A percentile compares a stretch with the other conserved stretches of the same genome.
phyloP scores from a whole-genome alignment of 208 protist species.

The Acanthamoeba quina region DNA sequence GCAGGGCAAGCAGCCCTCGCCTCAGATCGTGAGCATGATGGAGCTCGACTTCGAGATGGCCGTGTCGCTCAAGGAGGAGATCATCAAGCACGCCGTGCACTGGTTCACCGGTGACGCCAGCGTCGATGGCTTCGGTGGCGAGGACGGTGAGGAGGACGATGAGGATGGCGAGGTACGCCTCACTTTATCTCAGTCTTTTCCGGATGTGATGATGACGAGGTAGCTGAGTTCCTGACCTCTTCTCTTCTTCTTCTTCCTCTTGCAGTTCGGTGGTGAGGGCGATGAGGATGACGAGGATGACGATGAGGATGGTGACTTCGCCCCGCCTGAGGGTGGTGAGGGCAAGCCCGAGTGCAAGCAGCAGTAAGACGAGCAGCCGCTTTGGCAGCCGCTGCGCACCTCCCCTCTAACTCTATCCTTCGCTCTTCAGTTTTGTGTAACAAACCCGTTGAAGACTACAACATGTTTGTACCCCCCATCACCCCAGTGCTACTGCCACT shows the following conservation, averaged over 20 bases:
- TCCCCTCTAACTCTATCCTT: not conserved
- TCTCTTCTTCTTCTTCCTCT: not conserved
- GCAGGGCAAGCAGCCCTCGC: constrained; percentile 36
- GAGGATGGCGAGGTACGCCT: constrained; percentile 27
- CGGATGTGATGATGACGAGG: not conserved
- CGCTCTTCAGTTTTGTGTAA: not conserved
- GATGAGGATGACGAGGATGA: constrained; percentile 68
- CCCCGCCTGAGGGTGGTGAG: constrained; percentile 40
- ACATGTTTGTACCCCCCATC: too few species aligned
- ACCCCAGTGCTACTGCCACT: too few species aligned
- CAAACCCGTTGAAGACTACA: too few species aligned
- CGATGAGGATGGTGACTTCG: constrained; percentile 1
- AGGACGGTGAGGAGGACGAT: constrained; percentile 39
- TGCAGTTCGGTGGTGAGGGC: constrained; percentile 28
- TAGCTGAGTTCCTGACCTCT: not conserved
- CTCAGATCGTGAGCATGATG: constrained; percentile 42
- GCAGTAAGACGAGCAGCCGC: constrained; percentile 1
- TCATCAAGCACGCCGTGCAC: constrained; percentile 72
- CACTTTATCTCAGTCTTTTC: not conserved
- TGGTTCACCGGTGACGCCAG: constrained; percentile 73
- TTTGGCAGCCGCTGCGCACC: not conserved
- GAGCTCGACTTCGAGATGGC: constrained; percentile 75
- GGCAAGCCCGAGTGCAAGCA: constrained; percentile 64
- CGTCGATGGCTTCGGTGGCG: not conserved
- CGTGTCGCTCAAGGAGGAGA: constrained; percentile 55